phyloP scores from a whole-genome alignment of 2,329 filamentous ascomycete genomes.

The Harringtonia lauricola region DNA sequence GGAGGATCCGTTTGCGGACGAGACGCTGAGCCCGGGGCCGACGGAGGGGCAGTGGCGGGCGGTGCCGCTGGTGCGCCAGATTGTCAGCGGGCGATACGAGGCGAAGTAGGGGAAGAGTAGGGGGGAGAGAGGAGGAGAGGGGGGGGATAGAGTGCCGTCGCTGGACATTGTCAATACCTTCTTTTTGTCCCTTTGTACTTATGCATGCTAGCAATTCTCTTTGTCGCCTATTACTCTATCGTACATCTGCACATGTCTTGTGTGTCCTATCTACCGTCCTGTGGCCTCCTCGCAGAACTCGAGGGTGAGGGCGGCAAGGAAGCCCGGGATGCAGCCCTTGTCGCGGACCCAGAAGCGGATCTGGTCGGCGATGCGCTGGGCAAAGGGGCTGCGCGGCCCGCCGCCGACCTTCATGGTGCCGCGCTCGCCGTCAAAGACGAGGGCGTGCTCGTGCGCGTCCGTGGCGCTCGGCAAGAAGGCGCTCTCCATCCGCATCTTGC shows the following conservation, averaged over 20 bases:
- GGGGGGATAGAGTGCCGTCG: background rate
- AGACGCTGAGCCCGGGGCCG: conserved; percentile 20
- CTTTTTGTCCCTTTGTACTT: too few relatives aligned
- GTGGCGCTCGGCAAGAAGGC: conserved; percentile 65
- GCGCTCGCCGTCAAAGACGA: conserved; percentile 83
- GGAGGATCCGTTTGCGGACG: conserved; percentile 64
- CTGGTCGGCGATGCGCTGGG: conserved; percentile 69
- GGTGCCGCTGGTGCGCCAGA: conserved; percentile 53
- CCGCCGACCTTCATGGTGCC: conserved; percentile 98
- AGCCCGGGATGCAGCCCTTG: conserved; percentile 85
- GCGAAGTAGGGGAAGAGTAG: conserved; percentile 24
- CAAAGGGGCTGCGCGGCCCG: conserved; percentile 78
- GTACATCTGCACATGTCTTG: background rate
- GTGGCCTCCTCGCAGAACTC: conserved; percentile 73
- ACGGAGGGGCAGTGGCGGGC: conserved; percentile 45
- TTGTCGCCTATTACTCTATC: conserved; percentile 3
- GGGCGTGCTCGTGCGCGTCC: conserved; percentile 61
- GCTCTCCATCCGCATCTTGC: conserved; percentile 82
- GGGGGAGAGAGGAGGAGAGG: background rate
- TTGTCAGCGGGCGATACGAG: conserved; percentile 69
- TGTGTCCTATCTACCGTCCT: too few relatives aligned
- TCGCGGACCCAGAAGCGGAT: conserved; percentile 96
- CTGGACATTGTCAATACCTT: too few relatives aligned
- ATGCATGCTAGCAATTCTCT: conserved; percentile 11
- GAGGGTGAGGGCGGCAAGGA: conserved; percentile 79